These are phyloP conservation scores for Alternaria gansuensis DNA, from an alignment of 2,329 filamentous ascomycete species.

Conservation along the genomic window DNA sequence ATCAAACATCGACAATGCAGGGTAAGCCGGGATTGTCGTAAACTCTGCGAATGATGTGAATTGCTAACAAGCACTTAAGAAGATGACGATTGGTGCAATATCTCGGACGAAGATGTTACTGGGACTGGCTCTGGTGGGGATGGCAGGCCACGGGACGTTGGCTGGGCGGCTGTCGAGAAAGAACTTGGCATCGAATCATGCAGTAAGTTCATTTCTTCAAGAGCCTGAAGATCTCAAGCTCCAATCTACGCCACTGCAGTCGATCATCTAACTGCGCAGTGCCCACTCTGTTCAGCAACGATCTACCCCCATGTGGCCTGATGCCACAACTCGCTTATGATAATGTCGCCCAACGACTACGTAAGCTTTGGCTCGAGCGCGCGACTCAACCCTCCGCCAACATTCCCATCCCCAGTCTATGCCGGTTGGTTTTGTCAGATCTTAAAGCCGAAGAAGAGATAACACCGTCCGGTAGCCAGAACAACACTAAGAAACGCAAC, in stretches of 20 bases:
- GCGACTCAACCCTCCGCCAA: background rate
- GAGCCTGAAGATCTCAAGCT: too few species aligned
- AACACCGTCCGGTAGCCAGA: constrained; percentile 8
- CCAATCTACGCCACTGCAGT: background rate
- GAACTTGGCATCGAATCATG: constrained; percentile 20
- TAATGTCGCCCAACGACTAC: constrained; percentile 32
- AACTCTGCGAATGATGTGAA: background rate
- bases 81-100: constrained; percentile 27
- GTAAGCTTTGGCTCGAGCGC: constrained; percentile 29
- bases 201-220: constrained; percentile 20
- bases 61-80: constrained; percentile 8
- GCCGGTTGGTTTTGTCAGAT: constrained; percentile 18
- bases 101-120: background rate
- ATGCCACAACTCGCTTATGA: constrained; percentile 39
- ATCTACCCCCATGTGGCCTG: constrained; percentile 37
- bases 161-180: constrained; percentile 4
- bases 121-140: background rate
- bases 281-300: constrained; percentile 35
- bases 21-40: background rate
- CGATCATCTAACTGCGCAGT: constrained; percentile 25
- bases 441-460: constrained; percentile 19
- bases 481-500: constrained; percentile 16
- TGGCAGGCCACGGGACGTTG: background rate
- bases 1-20: background rate
- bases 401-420: constrained; percentile 18